Percentiles rank a stretch among this genome's conserved stretches.
Conservation (phyloP, 805 yeast genomes). For the Metschnikowia hibisci region DNA sequence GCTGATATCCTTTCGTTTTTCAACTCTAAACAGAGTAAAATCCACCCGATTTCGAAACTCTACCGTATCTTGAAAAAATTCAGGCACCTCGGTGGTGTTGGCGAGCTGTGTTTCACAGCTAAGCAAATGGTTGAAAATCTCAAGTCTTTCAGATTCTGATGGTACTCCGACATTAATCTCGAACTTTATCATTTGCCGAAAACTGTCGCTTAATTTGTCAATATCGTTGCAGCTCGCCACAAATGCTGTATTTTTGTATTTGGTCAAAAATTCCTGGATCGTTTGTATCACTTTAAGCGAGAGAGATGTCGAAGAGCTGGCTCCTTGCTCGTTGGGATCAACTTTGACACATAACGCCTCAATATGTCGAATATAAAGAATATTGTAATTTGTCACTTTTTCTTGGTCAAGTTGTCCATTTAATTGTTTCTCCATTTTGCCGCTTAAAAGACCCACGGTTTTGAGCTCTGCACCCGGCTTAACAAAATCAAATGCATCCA, state of each 20-base stretch:
- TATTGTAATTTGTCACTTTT: slow-evolving; percentile 27
- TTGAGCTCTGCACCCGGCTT: slow-evolving; percentile 72
- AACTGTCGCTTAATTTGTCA: slow-evolving; percentile 61
- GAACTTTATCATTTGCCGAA: slow-evolving; percentile 69
- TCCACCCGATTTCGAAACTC: slow-evolving; percentile 19
- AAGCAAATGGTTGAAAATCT: slow-evolving; percentile 54
- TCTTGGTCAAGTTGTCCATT: slow-evolving; percentile 34
- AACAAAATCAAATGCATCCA: slow-evolving; percentile 66
- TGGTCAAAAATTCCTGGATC: slow-evolving; percentile 49
- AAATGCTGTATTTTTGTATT: slow-evolving; percentile 41
- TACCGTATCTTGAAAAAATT: slow-evolving; percentile 18
- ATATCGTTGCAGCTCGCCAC: slow-evolving; percentile 69
- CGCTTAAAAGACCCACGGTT: slow-evolving; percentile 72
- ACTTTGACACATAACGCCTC: slow-evolving; percentile 68
- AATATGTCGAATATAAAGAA: slow-evolving; percentile 65
- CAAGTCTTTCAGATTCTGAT: slow-evolving; percentile 64
- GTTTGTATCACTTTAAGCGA: slow-evolving; percentile 54
- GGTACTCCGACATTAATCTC: slow-evolving; percentile 79
- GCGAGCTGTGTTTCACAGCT: slow-evolving; percentile 17
- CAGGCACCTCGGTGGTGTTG: slow-evolving; percentile 14
- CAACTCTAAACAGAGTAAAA: slow-evolving; percentile 19
- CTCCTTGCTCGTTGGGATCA: slow-evolving; percentile 53
- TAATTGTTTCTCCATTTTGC: slow-evolving; percentile 59
- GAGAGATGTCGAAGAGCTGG: slow-evolving; percentile 39
- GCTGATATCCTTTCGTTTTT: slow-evolving; percentile 42